Conservation (phyloP, 805 yeast species). For the Yarrowia porcina region DNA sequence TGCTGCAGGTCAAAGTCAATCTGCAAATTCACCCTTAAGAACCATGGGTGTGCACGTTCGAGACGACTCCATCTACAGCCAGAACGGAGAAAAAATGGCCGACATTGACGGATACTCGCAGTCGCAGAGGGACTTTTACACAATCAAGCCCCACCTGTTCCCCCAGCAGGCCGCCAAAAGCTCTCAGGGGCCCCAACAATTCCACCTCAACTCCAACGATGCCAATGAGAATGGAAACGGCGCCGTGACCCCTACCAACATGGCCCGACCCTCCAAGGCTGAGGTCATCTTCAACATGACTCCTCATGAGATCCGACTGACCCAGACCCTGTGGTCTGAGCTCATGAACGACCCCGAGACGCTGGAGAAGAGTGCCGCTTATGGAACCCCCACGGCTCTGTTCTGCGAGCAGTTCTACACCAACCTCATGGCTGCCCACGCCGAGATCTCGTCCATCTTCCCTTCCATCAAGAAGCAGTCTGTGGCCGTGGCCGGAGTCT, state of each 20-base stretch:
- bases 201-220: conserved; percentile 6
- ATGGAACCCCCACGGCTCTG: conserved; percentile 45
- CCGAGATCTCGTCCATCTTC: conserved; percentile 58
- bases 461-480: conserved; percentile 80
- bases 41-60: background rate
- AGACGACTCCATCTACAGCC: background rate
- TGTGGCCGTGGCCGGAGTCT: conserved; percentile 72
- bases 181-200: background rate
- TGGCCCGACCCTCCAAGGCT: background rate
- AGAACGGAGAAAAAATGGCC: background rate
- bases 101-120: conserved; percentile 23
- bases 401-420: conserved; percentile 76
- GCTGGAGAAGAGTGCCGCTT: background rate
- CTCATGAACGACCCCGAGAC: conserved; percentile 27
- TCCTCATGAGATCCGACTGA: background rate
- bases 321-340: conserved; percentile 3
- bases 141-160: conserved; percentile 4
- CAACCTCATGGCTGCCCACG: conserved; percentile 59
- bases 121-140: conserved; percentile 18
- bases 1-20: conserved; percentile 1
- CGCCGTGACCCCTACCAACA: background rate
- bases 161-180: background rate
- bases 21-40: conserved; percentile 4
- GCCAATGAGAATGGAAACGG: background rate
- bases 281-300: conserved; percentile 13